Evolutionary conservation across 2,329 filamentous ascomycete species (phyloP), one percentile per base, ranked within the genome.

Genomic region (Iodosphaeria phyllophila): DNA sequence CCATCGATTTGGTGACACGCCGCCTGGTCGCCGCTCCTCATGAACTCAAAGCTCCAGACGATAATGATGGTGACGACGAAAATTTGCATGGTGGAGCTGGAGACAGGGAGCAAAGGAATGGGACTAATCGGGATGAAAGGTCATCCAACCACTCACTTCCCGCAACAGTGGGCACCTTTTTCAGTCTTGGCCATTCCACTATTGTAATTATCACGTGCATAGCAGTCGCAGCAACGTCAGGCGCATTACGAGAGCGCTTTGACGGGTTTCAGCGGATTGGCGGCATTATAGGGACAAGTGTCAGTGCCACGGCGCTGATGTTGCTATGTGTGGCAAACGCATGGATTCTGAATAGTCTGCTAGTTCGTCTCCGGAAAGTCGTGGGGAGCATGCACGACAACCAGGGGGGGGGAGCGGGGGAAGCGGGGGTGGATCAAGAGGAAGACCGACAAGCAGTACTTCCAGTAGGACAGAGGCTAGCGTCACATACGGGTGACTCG

Each of bases 1-100:
- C 84, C 33, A 98, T 95, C 40, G 86, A 95, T 50, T 64, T 95
- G 18, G 92, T 91, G 74, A 95, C 89, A 1, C 66, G 89, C 3
- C 72, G 86, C 5, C 66, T 95, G 13, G 70, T 95, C 18, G 84
- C 84, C 1, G 67, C 78, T 0, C n/a, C n/a, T n/a, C n/a, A n/a
- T n/a, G n/a, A n/a, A n/a, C n/a, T n/a, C n/a, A n/a, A n/a, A n/a
- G n/a, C n/a, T n/a, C n/a, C n/a, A n/a, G n/a, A n/a, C n/a, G n/a
- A n/a, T n/a, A n/a, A n/a, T n/a, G n/a, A n/a, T n/a, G n/a, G n/a
- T n/a, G n/a, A n/a, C n/a, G n/a, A n/a, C n/a, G n/a, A n/a, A n/a
- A n/a, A n/a, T n/a, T n/a, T n/a, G n/a, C n/a, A n/a, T n/a, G n/a
- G n/a, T n/a, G n/a, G n/a, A n/a, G n/a, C n/a, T n/a, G n/a, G n/a